phyloP scores from a whole-genome alignment of 1,139 yeast species.

The Wickerhamiella pararugosa region DNA sequence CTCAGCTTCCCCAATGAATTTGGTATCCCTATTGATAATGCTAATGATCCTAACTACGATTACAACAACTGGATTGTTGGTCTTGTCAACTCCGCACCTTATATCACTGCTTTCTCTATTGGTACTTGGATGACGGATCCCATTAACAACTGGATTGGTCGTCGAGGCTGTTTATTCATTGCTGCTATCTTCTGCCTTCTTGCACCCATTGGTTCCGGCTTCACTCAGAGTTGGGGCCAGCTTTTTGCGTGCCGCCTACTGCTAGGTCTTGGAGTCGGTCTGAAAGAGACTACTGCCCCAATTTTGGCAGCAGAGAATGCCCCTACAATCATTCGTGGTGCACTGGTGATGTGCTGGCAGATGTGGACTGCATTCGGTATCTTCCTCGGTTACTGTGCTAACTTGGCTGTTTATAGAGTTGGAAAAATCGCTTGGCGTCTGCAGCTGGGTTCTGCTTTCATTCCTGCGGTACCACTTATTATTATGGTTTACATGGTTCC shows the following conservation, averaged over 20 bases:
- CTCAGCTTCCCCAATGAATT: constrained; percentile 48
- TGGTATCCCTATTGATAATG: constrained; percentile 29
- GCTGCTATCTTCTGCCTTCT: constrained; percentile 31
- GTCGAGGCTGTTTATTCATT: constrained; percentile 58
- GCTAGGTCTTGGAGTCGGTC: constrained; percentile 68
- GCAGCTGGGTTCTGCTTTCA: constrained; percentile 46
- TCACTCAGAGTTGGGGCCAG: constrained; percentile 59
- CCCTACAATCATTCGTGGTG: constrained; percentile 64
- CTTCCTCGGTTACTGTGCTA: constrained; percentile 62
- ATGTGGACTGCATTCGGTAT: constrained; percentile 80
- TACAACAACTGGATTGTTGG: constrained; percentile 59
- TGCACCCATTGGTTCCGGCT: constrained; percentile 67
- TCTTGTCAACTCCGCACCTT: constrained; percentile 68
- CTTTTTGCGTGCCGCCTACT: constrained; percentile 57
- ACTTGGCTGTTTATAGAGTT: constrained; percentile 22
- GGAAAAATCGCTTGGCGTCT: constrained; percentile 60
- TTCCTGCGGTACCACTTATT: constrained; percentile 29
- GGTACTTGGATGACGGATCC: constrained; percentile 66
- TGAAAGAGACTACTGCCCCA: constrained; percentile 69
- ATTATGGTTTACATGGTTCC: constrained; percentile 34
- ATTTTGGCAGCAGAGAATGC: constrained; percentile 71
- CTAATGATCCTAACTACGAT: constrained; percentile 17
- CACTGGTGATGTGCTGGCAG: constrained; percentile 81
- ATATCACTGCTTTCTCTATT: constrained; percentile 52
- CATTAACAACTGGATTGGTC: constrained; percentile 46